A percentile compares a stretch with the other conserved stretches of the same genome.
These are phyloP conservation scores for Decorospora gaudefroyi DNA, from an alignment of 2,329 filamentous ascomycete species.

Conservation along the genomic window DNA sequence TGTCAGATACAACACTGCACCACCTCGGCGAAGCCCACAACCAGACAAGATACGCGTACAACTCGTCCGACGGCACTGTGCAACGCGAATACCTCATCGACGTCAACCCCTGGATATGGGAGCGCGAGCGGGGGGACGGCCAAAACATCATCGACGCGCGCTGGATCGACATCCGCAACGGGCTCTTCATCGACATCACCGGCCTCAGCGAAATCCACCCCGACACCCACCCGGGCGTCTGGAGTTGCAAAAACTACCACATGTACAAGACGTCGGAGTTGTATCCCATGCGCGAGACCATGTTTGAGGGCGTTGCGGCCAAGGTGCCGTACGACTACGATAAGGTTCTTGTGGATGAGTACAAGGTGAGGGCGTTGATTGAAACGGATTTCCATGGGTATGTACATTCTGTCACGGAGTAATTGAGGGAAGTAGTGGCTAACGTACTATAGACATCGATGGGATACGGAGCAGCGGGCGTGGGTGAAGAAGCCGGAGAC, in stretches of 20 bases:
- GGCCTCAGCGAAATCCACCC: conserved; percentile 71
- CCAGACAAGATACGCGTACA: conserved; percentile 62
- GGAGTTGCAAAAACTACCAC: conserved; percentile 82
- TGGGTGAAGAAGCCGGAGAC: conserved; percentile 57
- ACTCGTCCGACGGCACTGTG: conserved; percentile 43
- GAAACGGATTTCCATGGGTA: conserved; percentile 66
- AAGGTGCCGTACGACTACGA: conserved; percentile 72
- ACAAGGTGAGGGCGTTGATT: conserved; percentile 64
- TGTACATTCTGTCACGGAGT: not conserved
- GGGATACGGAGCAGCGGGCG: conserved; percentile 61
- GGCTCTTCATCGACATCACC: conserved; percentile 83
- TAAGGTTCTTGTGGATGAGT: conserved; percentile 67
- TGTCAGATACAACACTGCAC: conserved; percentile 67
- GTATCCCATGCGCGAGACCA: conserved; percentile 73
- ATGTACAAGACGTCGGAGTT: conserved; percentile 71
- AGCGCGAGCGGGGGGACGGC: conserved; percentile 67
- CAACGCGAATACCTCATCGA: conserved; percentile 70
- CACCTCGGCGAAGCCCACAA: conserved; percentile 70
- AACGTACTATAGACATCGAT: conserved; percentile 58
- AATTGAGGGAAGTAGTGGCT: conserved; percentile 3
- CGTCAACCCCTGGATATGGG: conserved; percentile 71
- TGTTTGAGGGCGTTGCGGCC: conserved; percentile 74
- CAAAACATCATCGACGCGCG: conserved; percentile 81
- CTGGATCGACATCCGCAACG: conserved; percentile 77
- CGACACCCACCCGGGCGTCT: conserved; percentile 63